Evolutionary conservation across 2,329 filamentous ascomycete species (phyloP), one percentile per base, ranked within the genome.

Genomic region (Pleurostoma richardsiae): DNA sequence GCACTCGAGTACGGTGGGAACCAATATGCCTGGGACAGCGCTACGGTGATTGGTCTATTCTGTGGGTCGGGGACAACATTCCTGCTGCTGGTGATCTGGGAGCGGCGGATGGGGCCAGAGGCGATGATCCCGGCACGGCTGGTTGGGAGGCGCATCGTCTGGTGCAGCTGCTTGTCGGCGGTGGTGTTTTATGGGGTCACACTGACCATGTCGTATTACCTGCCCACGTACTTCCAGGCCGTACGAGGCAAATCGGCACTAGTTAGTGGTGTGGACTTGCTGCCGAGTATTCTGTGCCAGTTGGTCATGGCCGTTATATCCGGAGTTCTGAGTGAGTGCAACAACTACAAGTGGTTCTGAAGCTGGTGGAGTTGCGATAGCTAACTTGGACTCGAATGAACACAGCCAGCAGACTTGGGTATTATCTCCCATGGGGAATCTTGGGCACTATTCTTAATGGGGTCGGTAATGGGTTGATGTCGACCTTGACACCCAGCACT

Each of bases 1-100:
- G 71, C 67, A 2, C 59, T 73, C 4, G 64, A 73, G 44, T 71
- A 63, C 42, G 72, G 71, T 7, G 55, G 67, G 1, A 57, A 52
- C 0, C 56, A 60, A 0, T 65, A 69, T 49, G 43, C 60, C 2
- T 73, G 69, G 69, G 53, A 56, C n/a, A 65, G 60, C 1, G 48
- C 62, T 1, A 49, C 52, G 0, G 60, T 72, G 3, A 69, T 72
- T 36, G 66, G 66, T 6, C 52, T 72, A 19, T 65, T 72, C 30
- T 59, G 60, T 30, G 68, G 67, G 5, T 49, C 62, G 1, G 62
- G 49, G 2, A 59, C 54, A 3, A 53, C 58, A 0, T 46, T 62
- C 6, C 43, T 62, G 3, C n/a, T 66, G 2, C 73, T 72, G 49
- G 31, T 65, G 4, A 40, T 60, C 11, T 73, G 69, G 66, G 71